Evolutionary conservation across 1,284 basidiomycete genomes (phyloP), one percentile per base, ranked within the genome.

Genomic region (Malassezia dermatis): DNA sequence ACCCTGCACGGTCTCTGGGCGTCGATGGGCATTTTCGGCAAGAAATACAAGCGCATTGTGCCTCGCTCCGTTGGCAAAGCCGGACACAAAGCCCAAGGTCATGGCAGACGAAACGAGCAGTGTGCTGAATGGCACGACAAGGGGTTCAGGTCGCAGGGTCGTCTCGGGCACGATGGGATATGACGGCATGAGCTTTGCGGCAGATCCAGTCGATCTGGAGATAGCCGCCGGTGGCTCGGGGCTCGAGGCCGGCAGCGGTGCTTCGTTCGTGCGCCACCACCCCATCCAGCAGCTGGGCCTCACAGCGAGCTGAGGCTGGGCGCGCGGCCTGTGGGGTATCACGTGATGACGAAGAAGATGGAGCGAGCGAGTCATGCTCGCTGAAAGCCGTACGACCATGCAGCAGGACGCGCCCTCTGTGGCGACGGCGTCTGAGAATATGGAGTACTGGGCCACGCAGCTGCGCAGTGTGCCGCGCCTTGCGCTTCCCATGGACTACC

Each of bases 401-500:
- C 23, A 27, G 41, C 41, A 21, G 21, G 24, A 43, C 41, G 41
- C 12, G 24, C 23, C 41, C 8, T 15, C 24, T 24, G 23, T 28
- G 27, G 41, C 23, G 15, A 24, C n/a, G 4, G 24, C 41, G 23
- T 15, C 62, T 32, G 62, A 59, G 40, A 59, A 61, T 41, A 51
- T 71, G 48, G 61, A 68, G 12, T 60, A 65, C 41, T 73, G 71
- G 71, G 53, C 56, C 8, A 55, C 58, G 5, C 66, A 79, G n/a
- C 76, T 81, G 24, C 75, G 75, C n/a, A 76, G 77, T 66, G 77
- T 94, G 13, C 93, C 91, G 3, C 86, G 86, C 26, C 86, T 96
- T 61, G 89, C 89, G 3, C 79, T 99, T 17, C 93, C 94, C 1
- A 95, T 91, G 0, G 94, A 98, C 77, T 98, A 96, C 74, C 93